Evolutionary conservation across 1,284 basidiomycete genomes (phyloP).

Genomic region (Apiotrichum akiyoshidainum): DNA sequence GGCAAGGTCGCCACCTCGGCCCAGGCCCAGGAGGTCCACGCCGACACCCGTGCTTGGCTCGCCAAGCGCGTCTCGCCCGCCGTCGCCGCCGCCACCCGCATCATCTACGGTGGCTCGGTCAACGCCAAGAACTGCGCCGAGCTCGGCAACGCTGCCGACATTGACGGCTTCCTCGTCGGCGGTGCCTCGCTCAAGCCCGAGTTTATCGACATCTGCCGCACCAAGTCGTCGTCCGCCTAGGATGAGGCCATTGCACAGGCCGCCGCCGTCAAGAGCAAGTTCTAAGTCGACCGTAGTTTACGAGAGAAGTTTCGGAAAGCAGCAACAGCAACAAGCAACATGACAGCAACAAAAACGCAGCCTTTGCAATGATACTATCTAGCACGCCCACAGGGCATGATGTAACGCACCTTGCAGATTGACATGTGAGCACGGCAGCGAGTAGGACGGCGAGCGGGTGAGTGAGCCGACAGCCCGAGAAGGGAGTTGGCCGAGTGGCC

Average conservation of each 20-base stretch:
- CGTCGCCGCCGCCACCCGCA: slow-evolving; percentile 73
- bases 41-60: slow-evolving; percentile 76
- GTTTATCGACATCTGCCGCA: slow-evolving; percentile 88
- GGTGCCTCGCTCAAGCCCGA: slow-evolving; percentile 98
- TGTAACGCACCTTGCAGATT: too few species aligned
- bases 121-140: slow-evolving; percentile 83
- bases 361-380: too few species aligned
- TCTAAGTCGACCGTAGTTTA: not conserved
- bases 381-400: too few species aligned
- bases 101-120: slow-evolving; percentile 96
- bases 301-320: too few species aligned
- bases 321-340: too few species aligned
- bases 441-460: too few species aligned
- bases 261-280: not conserved
- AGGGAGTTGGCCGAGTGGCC: too few species aligned
- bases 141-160: slow-evolving; percentile 71
- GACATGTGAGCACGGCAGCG: too few species aligned
- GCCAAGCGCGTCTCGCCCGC: slow-evolving; percentile 61
- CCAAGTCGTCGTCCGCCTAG: slow-evolving; percentile 40
- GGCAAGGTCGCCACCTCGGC: slow-evolving; percentile 85
- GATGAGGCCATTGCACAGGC: not conserved
- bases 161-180: slow-evolving; percentile 99
- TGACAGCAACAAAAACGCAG: too few species aligned
- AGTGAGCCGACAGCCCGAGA: too few species aligned
- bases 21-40: slow-evolving; percentile 86